Evolutionary conservation across 345 rosid species (phyloP).

Genomic region (Hirschfeldia incana): DNA sequence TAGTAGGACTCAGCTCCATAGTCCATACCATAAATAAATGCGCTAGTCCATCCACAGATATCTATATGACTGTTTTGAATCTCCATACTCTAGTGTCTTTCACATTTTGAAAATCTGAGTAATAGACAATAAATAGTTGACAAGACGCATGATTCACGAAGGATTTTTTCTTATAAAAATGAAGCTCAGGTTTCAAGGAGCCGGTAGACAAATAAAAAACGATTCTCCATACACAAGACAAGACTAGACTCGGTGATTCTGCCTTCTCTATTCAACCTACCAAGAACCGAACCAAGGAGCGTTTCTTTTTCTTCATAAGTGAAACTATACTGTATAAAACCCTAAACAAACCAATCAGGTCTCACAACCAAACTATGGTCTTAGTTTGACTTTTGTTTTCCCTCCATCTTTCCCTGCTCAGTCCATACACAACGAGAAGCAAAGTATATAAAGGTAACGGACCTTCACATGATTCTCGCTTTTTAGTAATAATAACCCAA

Average conservation of each 20-base stretch:
- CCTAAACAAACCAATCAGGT: background rate
- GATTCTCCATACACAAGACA: background rate
- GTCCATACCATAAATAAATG: background rate
- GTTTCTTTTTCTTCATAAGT: background rate
- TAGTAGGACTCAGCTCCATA: background rate
- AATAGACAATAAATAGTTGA: background rate
- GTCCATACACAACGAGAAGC: background rate
- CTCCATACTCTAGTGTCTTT: slow-evolving; percentile 10
- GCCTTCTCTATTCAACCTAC: background rate
- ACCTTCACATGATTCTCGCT: slow-evolving; percentile 3
- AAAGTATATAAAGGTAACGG: background rate
- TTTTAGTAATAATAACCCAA: background rate
- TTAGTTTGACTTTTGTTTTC: background rate
- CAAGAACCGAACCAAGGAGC: background rate
- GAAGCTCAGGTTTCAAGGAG: slow-evolving; percentile 36
- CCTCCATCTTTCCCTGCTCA: background rate
- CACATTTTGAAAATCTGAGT: background rate
- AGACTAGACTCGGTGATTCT: background rate
- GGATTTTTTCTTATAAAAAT: background rate
- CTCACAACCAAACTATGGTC: background rate
- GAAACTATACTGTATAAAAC: background rate
- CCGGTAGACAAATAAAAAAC: slow-evolving; percentile 17
- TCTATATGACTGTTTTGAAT: no score
- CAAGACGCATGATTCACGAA: background rate
- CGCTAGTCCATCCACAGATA: background rate